These are phyloP conservation scores for Fraxinus excelsior DNA, from an alignment of 257 asterid genomes.

Conservation along the genomic window DNA sequence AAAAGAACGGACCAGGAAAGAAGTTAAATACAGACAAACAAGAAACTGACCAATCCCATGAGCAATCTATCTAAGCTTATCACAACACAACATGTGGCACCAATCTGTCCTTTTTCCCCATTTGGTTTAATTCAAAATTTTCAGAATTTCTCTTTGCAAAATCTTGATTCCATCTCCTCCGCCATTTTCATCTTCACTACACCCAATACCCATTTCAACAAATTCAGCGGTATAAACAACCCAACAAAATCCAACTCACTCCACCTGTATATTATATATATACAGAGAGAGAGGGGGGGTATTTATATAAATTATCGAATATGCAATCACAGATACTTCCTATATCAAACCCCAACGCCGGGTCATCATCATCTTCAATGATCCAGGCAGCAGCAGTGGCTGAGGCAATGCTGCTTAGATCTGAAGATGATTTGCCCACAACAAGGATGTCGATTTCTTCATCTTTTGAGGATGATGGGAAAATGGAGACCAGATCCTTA, in stretches of 20 bases:
- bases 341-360: slow-evolving; percentile 43
- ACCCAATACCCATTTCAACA: neutral
- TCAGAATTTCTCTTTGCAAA: neutral
- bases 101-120: slow-evolving; percentile 17
- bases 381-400: slow-evolving; percentile 26
- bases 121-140: neutral
- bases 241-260: slow-evolving; percentile 28
- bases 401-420: slow-evolving; percentile 49
- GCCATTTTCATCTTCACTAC: slow-evolving; percentile 18
- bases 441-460: slow-evolving; percentile 51
- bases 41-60: slow-evolving; percentile 6
- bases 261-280: slow-evolving; percentile 12
- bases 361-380: slow-evolving; percentile 36
- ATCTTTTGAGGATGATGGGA: slow-evolving; percentile 43
- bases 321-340: slow-evolving; percentile 59
- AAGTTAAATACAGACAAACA: too few relatives aligned
- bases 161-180: neutral
- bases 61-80: slow-evolving; percentile 4
- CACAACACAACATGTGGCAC: slow-evolving; percentile 17
- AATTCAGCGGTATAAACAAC: slow-evolving; percentile 19
- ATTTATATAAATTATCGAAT: neutral
- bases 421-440: slow-evolving; percentile 48
- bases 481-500: slow-evolving; percentile 57
- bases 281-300: neutral
- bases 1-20: too few relatives aligned